Percentiles rank a stretch among this genome's conserved stretches.
Conservation (phyloP, 306 rosid genomes). For the Inga leiocalycina region DNA sequence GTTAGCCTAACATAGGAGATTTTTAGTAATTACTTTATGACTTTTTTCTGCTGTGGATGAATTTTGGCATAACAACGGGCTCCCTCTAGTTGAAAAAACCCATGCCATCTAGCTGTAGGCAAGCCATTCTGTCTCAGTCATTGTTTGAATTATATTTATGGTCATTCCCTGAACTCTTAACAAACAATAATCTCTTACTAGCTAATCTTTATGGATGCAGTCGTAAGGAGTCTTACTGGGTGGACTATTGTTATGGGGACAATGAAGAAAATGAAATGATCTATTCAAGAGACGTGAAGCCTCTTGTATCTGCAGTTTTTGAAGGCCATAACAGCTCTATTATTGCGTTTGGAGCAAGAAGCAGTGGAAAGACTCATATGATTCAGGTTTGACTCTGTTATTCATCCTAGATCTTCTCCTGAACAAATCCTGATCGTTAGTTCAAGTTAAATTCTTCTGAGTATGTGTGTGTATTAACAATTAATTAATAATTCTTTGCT, state of each 20-base stretch:
- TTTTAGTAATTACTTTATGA: not conserved
- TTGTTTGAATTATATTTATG: not conserved
- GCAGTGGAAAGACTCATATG: constrained; percentile 74
- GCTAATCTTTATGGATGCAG: constrained; percentile 43
- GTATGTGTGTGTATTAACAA: not conserved
- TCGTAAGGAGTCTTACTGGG: constrained; percentile 54
- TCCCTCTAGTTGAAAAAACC: not conserved
- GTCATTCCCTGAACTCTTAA: not conserved
- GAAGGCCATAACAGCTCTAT: constrained; percentile 76
- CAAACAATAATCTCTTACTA: not conserved
- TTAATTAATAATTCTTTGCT: constrained; percentile 11
- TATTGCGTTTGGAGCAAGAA: constrained; percentile 82
- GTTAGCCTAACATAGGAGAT: not conserved
- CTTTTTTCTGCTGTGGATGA: not conserved
- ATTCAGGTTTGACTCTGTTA: constrained; percentile 65
- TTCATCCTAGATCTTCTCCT: not conserved
- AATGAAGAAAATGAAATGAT: constrained; percentile 61
- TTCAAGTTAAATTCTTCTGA: not conserved
- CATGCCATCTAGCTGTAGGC: not conserved
- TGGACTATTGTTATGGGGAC: constrained; percentile 70
- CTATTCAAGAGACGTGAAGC: constrained; percentile 66
- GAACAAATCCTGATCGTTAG: constrained; percentile 11
- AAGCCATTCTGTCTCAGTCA: not conserved
- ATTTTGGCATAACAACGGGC: not conserved
- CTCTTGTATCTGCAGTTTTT: constrained; percentile 62